These are phyloP conservation scores for Jaapia argillacea DNA, from an alignment of 768 basidiomycete genomes.

Conservation along the genomic window DNA sequence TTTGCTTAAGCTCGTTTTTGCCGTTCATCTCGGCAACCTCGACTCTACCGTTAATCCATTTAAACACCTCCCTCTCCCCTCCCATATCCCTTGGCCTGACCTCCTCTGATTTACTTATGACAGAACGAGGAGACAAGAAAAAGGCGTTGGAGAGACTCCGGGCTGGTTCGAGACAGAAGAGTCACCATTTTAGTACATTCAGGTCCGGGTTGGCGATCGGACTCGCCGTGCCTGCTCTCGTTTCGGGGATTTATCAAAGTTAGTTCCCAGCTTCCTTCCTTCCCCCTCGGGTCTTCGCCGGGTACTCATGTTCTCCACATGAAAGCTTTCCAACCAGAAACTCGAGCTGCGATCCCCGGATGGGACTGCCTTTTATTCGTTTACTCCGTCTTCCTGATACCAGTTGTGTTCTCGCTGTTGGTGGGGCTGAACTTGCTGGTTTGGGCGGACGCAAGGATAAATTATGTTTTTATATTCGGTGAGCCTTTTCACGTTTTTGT, in stretches of 20 bases:
- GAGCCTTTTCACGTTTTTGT: neutral
- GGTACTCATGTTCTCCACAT: neutral
- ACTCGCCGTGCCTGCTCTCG: conserved; percentile 56
- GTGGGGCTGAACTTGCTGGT: conserved; percentile 78
- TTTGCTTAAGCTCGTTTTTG: too few species aligned
- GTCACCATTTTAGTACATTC: conserved; percentile 64
- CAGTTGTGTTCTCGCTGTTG: conserved; percentile 63
- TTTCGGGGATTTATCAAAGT: conserved; percentile 58
- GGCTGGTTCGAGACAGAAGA: conserved; percentile 35
- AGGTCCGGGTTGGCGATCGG: conserved; percentile 69
- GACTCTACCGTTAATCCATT: too few species aligned
- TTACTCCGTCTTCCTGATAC: conserved; percentile 67
- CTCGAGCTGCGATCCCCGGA: conserved; percentile 44
- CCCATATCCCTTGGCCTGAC: conserved; percentile 1
- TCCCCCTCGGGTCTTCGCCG: neutral
- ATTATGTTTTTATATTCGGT: conserved; percentile 93
- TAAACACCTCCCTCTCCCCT: too few species aligned
- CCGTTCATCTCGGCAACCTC: too few species aligned
- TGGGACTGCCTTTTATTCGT: conserved; percentile 71
- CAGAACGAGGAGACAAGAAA: conserved; percentile 67
- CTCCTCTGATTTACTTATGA: neutral
- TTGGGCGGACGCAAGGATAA: conserved; percentile 72
- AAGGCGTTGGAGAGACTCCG: conserved; percentile 62
- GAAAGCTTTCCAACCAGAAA: conserved; percentile 45
- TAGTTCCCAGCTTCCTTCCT: neutral